A percentile compares a stretch with the other conserved stretches of the same genome.
Conservation (phyloP, 495 filamentous ascomycete genomes). For the Aspergillus indologenus region DNA sequence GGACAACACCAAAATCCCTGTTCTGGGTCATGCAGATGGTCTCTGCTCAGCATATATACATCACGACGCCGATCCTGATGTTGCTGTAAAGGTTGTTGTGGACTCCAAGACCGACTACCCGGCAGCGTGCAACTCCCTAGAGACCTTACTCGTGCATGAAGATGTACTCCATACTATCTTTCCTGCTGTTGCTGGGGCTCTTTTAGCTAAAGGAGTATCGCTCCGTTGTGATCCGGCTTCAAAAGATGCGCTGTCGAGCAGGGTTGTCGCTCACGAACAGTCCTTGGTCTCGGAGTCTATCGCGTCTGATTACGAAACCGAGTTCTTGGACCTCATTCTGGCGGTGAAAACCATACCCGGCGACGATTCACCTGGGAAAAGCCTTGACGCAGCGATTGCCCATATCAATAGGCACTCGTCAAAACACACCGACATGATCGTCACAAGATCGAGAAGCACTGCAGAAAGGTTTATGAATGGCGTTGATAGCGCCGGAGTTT, state of each 20-base stretch:
- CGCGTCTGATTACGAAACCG: constrained; percentile 75
- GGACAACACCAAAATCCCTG: constrained; percentile 85
- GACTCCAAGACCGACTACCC: constrained; percentile 94
- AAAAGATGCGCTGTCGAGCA: constrained; percentile 54
- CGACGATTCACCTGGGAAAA: neutral
- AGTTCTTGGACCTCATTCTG: constrained; percentile 82
- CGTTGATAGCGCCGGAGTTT: constrained; percentile 89
- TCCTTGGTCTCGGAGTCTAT: constrained; percentile 59
- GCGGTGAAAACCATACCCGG: constrained; percentile 74
- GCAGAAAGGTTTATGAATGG: constrained; percentile 78
- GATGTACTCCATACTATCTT: constrained; percentile 64
- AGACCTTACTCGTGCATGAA: constrained; percentile 84
- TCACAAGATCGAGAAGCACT: constrained; percentile 61
- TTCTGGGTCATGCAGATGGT: constrained; percentile 94
- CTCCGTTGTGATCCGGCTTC: constrained; percentile 77
- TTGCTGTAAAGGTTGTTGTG: constrained; percentile 73
- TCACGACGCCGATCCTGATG: constrained; percentile 66
- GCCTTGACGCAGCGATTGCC: constrained; percentile 64
- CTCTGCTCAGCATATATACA: constrained; percentile 89
- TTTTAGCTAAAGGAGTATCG: constrained; percentile 72
- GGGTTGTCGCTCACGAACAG: constrained; percentile 32
- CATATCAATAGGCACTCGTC: constrained; percentile 93
- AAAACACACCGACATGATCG: constrained; percentile 90
- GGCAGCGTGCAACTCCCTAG: constrained; percentile 92
- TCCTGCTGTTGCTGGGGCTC: constrained; percentile 64